phyloP scores from a whole-genome alignment of 2,329 filamentous ascomycete species.

The Aurifilum marmelostoma region DNA sequence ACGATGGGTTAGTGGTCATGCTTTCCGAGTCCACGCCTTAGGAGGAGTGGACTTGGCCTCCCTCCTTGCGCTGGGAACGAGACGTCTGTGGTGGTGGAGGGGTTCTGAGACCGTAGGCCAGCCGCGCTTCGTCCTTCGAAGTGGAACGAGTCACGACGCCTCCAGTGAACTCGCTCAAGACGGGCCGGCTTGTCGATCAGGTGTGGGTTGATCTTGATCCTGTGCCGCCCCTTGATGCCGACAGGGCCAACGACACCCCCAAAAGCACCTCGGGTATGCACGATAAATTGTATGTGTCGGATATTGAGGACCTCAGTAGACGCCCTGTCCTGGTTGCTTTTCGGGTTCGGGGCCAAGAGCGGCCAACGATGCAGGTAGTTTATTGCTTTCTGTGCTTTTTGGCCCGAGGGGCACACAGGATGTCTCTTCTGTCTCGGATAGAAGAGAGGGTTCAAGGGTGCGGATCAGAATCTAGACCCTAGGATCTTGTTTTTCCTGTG shows the following conservation, averaged over 20 bases:
- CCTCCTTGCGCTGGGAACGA: background rate
- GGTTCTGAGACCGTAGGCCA: background rate
- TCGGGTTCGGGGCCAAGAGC: background rate
- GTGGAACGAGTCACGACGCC: background rate
- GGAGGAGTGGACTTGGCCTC: no score
- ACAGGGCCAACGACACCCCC: background rate
- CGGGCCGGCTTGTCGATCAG: background rate
- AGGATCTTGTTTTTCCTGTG: background rate
- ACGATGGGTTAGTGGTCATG: constrained; percentile 58
- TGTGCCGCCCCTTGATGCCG: constrained; percentile 5
- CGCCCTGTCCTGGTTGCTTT: background rate
- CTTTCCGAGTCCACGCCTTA: constrained; percentile 34
- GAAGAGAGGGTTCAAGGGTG: background rate
- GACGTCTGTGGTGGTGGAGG: background rate
- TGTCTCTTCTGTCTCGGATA: background rate
- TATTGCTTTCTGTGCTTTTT: background rate
- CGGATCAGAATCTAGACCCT: background rate
- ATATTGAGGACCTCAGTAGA: background rate
- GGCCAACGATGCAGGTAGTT: background rate
- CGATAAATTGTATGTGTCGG: background rate
- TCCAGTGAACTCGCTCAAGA: background rate
- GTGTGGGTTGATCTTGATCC: background rate
- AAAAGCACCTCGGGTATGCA: background rate
- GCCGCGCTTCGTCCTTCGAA: background rate
- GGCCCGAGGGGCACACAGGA: background rate